Base-by-base conservation (phyloP, 2,329 filamentous ascomycete genomes). In the Arthrobotrys entomopaga region DNA sequence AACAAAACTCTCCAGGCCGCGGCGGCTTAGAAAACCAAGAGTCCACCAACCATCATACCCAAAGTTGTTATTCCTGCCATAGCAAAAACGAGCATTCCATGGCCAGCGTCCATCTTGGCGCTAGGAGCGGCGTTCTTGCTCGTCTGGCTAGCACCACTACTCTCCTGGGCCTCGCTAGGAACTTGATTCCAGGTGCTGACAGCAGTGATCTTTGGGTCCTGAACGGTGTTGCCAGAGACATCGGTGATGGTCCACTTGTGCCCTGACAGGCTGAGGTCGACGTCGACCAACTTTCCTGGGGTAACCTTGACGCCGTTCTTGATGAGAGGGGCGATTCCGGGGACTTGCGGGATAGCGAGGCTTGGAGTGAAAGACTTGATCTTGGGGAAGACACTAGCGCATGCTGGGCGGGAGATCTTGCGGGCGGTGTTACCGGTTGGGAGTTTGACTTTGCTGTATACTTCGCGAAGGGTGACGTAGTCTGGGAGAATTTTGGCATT, bases 401-500 rank as follows among this genome's bases (percentile, higher is more conserved):
- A 73, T 15, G 48, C 26, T 50, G 77, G 77, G 48, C 78, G 78
- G 52, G 16, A 58, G 61, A 61, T 74, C 48, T 60, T 66, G 64
- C 49, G 76, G 70, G 58, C 61, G 38, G 59, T 65, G 38, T 75
- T 65, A 49, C 58, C 60, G 56, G 70, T 70, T 16, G 75, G 78
- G 48, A 78, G 69, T 26, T 58, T 43, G 48, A 70, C 75, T 10
- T 76, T 59, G 19, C 38, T 59, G 67, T 78, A 77, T 15, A 77
- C 77, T 2, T 78, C 65, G 24, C 65, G 29, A 15, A 79, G 77
- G 26, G 77, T 76, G 48, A 77, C 76, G 77, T 81, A 86, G 78
- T 86, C 85, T 29, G 75, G 69, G 26, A 82, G 81, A 16, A 85
- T 81, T 10, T 81, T 79, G 26, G 83, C 78, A 66, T 73, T 42